Percentiles rank a stretch among this genome's conserved stretches.
Evolutionary conservation across 768 basidiomycete species (phyloP).

Genomic region (Lentinula edodes): DNA sequence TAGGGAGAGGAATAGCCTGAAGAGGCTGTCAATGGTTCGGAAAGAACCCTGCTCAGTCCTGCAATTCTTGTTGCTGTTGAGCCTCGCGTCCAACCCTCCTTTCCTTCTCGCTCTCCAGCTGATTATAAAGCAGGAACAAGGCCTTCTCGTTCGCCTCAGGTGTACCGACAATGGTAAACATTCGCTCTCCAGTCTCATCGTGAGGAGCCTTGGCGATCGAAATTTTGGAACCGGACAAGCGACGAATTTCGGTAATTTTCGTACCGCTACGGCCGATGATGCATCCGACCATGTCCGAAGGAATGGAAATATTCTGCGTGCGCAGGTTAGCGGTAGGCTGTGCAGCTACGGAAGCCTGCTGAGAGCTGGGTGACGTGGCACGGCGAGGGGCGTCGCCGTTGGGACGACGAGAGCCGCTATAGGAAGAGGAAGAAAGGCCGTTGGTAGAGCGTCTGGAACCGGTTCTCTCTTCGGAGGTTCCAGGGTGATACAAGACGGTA

Average conservation of each 20-base stretch:
- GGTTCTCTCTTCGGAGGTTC: constrained; percentile 69
- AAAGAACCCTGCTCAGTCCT: constrained; percentile 28
- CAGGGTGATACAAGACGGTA: constrained; percentile 94
- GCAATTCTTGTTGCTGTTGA: constrained; percentile 65
- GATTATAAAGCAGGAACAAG: constrained; percentile 93
- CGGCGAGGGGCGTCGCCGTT: constrained; percentile 53
- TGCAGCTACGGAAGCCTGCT: constrained; percentile 44
- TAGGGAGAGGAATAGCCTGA: constrained; percentile 7
- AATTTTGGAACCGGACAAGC: constrained; percentile 95
- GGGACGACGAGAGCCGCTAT: constrained; percentile 51
- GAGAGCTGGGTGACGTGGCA: constrained; percentile 39
- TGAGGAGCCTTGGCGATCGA: constrained; percentile 99
- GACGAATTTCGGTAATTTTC: constrained; percentile 99
- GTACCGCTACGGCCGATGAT: constrained; percentile 95
- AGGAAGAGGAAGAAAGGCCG: constrained; percentile 39
- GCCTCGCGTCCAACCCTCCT: constrained; percentile 83
- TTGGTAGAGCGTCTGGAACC: constrained; percentile 46
- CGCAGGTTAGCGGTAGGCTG: constrained; percentile 77
- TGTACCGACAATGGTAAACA: constrained; percentile 98
- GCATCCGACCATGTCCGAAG: constrained; percentile 98
- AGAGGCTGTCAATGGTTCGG: not conserved
- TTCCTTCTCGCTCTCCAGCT: constrained; percentile 95
- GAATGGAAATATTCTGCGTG: constrained; percentile 99
- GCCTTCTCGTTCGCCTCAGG: constrained; percentile 98
- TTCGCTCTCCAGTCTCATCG: constrained; percentile 97